These are phyloP conservation scores for Cutaneotrichosporon arboriforme DNA, from an alignment of 1,284 basidiomycete species.

Conservation along the genomic window DNA sequence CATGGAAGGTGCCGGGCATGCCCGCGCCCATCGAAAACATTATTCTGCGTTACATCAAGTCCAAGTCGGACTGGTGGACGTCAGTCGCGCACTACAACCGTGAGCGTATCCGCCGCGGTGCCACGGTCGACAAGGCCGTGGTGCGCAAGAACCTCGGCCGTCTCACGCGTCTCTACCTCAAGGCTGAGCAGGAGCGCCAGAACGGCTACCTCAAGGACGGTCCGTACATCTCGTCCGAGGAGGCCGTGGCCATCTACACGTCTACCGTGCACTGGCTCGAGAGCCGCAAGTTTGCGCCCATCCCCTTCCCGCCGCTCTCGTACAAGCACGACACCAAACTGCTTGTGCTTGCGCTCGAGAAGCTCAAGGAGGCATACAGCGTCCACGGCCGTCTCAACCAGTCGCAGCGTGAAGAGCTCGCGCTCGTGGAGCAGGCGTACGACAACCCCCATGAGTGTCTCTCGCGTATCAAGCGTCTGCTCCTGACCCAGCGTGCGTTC, in stretches of 20 bases:
- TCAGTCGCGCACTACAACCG: slow-evolving; percentile 65
- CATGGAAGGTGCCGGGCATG: slow-evolving; percentile 50
- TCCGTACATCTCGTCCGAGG: slow-evolving; percentile 93
- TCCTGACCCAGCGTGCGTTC: slow-evolving; percentile 93
- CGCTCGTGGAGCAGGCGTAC: slow-evolving; percentile 94
- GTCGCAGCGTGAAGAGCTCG: slow-evolving; percentile 91
- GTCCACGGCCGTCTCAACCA: slow-evolving; percentile 95
- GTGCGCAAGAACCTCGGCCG: slow-evolving; percentile 51
- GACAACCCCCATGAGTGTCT: slow-evolving; percentile 57
- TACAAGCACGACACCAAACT: slow-evolving; percentile 98
- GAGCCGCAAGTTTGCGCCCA: slow-evolving; percentile 86
- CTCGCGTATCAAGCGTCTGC: slow-evolving; percentile 90
- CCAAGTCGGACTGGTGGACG: slow-evolving; percentile 98
- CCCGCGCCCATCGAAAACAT: slow-evolving; percentile 97
- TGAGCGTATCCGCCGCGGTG: slow-evolving; percentile 63
- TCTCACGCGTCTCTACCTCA: slow-evolving; percentile 71
- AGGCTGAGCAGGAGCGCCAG: slow-evolving; percentile 95
- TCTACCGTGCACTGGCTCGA: slow-evolving; percentile 97
- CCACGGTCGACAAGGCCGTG: slow-evolving; percentile 98
- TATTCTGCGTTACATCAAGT: slow-evolving; percentile 98
- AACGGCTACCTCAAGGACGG: slow-evolving; percentile 96
- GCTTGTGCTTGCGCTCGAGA: slow-evolving; percentile 87
- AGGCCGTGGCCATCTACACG: slow-evolving; percentile 94
- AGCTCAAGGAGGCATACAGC: slow-evolving; percentile 96
- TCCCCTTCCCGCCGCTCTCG: slow-evolving; percentile 94